Base-by-base conservation (phyloP, 2,329 filamentous ascomycete genomes). In the Trichoderma koningii region DNA sequence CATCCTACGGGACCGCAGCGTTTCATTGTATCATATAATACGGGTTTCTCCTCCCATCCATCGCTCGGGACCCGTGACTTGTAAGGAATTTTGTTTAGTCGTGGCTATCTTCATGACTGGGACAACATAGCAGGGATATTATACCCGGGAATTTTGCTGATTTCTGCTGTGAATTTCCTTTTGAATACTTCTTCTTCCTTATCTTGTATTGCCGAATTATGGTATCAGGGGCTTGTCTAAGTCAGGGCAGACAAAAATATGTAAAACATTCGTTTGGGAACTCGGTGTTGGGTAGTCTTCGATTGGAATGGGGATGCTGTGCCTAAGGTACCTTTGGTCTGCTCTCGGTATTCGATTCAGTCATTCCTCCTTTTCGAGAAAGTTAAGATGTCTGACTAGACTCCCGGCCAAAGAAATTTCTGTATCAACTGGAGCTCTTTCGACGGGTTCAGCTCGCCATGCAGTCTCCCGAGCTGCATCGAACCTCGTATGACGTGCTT, bases 121-220 rank as follows among this genome's bases (percentile, higher is more conserved):
- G 64, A 63, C 59, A 61, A 63, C 59, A 61, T 34, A 52, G 59
- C 53, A 52, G 52, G 59, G 64, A 51, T 50, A 45, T 66, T 66
- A 66, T 66, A 66, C 64, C 64, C 64, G 55, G 52, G 64, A 47
- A 42, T 55, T 65, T 61, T 65, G 34, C 55, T 55, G 57, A 19
- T 48, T 61, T 56, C 45, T 34, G 41, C 45, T 57, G 28, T 41
- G 56, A 41, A 21, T 30, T 45, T 38, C 48, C 42, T 38, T 12
- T 38, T 56, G 48, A 26, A 3, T 64, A 34, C 21, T 23, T 23
- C 21, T 19, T 51, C 12, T 38, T 42, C 28, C 48, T 44, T 52
- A 7, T 7, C 30, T 38, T 52, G 10, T 28, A 30, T 52, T 42
- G 44, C 30, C 42, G 30, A 52, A 50, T 21, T 21, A 42, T 42